Evolutionary conservation across 1,284 basidiomycete species (phyloP).

Genomic region (Leucoagaricus sp.): DNA sequence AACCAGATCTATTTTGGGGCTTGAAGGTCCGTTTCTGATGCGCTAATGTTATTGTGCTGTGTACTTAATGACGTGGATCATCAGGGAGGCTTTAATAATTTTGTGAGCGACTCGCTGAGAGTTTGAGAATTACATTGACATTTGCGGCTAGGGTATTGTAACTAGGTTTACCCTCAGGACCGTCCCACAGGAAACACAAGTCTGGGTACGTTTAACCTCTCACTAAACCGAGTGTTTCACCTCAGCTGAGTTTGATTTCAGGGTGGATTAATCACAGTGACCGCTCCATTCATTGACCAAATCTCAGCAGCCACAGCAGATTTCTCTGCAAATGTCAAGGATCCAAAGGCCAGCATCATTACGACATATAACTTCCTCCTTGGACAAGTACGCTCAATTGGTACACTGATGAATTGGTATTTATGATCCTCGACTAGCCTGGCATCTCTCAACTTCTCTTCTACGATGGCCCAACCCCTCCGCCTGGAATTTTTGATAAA

Average conservation of each 20-base stretch:
- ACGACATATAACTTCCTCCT: slow-evolving; percentile 51
- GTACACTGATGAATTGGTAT: not conserved
- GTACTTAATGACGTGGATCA: no score
- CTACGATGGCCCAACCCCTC: slow-evolving; percentile 53
- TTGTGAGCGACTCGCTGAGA: slow-evolving; percentile 38
- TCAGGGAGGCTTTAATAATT: slow-evolving; percentile 63
- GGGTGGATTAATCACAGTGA: slow-evolving; percentile 56
- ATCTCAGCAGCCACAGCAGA: slow-evolving; percentile 48
- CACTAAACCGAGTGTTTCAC: not conserved
- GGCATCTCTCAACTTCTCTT: slow-evolving; percentile 42
- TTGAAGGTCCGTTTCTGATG: slow-evolving; percentile 43
- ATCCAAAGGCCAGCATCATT: slow-evolving; percentile 64
- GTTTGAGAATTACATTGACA: not conserved
- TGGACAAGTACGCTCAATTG: slow-evolving; percentile 37
- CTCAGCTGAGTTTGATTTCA: slow-evolving; percentile 23
- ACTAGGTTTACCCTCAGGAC: slow-evolving; percentile 57
- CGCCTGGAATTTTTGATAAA: slow-evolving; percentile 49
- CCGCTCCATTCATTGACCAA: slow-evolving; percentile 33
- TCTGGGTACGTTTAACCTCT: slow-evolving; percentile 50
- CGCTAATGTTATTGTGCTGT: no score
- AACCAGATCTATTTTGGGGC: slow-evolving; percentile 48
- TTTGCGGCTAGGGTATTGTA: slow-evolving; percentile 67
- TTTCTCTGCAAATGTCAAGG: slow-evolving; percentile 49
- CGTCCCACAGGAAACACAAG: slow-evolving; percentile 52
- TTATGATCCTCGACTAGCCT: slow-evolving; percentile 28